These are phyloP conservation scores for Solanum pennellii DNA, from an alignment of 257 asterid species.

Conservation along the genomic window DNA sequence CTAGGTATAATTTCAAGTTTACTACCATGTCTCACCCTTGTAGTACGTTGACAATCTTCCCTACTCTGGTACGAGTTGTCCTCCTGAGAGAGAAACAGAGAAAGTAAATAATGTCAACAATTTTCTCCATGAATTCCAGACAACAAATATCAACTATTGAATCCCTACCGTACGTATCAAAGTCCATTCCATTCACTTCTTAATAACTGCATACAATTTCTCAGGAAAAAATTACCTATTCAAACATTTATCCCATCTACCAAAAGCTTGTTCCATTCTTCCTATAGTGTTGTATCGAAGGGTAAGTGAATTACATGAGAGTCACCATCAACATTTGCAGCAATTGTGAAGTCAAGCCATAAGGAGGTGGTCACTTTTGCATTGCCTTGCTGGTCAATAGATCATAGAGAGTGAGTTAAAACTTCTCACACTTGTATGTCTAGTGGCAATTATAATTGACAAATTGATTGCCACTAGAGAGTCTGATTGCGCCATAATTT, in stretches of 20 bases:
- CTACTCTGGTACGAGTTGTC: slow-evolving; percentile 86
- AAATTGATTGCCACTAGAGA: neutral
- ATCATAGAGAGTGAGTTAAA: neutral
- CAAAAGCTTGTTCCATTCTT: slow-evolving; percentile 72
- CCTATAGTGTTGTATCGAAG: slow-evolving; percentile 47
- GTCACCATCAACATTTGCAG: neutral
- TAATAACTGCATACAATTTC: slow-evolving; percentile 49
- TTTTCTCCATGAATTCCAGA: neutral
- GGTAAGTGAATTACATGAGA: neutral
- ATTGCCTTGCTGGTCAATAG: neutral
- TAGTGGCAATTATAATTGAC: neutral
- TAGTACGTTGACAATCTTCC: slow-evolving; percentile 48
- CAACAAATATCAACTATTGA: neutral
- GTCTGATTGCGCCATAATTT: neutral
- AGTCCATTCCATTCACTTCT: slow-evolving; percentile 74
- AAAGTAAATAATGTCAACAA: neutral
- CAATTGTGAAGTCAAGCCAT: neutral
- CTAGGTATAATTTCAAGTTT: neutral
- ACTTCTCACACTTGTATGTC: neutral
- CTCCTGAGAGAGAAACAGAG: slow-evolving; percentile 28
- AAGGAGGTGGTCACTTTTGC: too few relatives aligned
- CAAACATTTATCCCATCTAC: slow-evolving; percentile 55
- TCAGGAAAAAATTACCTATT: slow-evolving; percentile 62
- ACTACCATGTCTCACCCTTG: slow-evolving; percentile 19
- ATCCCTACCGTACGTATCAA: slow-evolving; percentile 62